Evolutionary conservation across 116 monocot genomes (phyloP), one percentile per base, ranked within the genome.

Genomic region (Cymodocea nodosa): DNA sequence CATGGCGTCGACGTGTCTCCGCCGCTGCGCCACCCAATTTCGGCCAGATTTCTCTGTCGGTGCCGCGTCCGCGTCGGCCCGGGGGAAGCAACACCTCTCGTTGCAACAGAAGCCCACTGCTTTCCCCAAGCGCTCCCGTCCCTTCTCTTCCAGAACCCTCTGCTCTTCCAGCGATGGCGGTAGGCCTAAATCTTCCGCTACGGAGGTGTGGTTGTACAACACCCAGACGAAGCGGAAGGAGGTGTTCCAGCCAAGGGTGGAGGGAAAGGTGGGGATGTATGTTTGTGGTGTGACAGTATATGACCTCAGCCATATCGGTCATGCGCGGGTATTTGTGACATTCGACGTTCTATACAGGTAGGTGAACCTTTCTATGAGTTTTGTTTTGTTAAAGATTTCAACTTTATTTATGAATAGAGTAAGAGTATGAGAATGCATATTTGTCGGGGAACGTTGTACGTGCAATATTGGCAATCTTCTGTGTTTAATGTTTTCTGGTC

Each of bases 221-320:
- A 91, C 97, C 15, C 83, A 84, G 87, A 82, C 75, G 37, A 78
- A 67, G 73, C 18, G 23, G 59, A 97, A 88, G 80, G 86, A 91
- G 75, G 68, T 53, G 14, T 97, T 97, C 75, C 66, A 65, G 63
- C 80, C 97, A 0, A 72, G 67, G 70, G 74, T 80, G 13, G 76
- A 72, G 14, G 84, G 82, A 10, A 88, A 76, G 67, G 91, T 97
- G 20, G 91, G 97, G 39, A 97, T 97, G 97, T 97, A 97, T 65
- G 97, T 97, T 3, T 97, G 97, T 71, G 97, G 98, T 5, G 82
- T 92, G 40, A 98, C 98, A 22, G 52, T 92, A 14, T 98, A 98
- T 67, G 92, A 88, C 61, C 77, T 89, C 63, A 98, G 98, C 75
- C 92, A 98, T 65, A 86, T 92, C 36, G 98, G 98, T 30, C 98